Base-by-base conservation (phyloP, 345 rosid species). In the Raphanus sativus region DNA sequence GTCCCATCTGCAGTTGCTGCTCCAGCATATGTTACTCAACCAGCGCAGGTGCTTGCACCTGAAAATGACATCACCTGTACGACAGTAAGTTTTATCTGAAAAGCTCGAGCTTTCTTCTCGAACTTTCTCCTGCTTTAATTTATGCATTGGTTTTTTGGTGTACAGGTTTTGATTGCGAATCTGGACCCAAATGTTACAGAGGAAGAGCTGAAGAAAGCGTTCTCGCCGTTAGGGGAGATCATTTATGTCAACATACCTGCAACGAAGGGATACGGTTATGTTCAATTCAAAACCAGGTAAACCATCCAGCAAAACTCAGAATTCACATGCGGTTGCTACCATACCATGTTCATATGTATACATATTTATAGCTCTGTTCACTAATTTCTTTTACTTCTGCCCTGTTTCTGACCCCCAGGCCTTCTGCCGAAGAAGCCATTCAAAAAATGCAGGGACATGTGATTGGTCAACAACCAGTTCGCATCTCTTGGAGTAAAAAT, bases 371-470 rank as follows among this genome's bases (percentile, higher is more conserved):
- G n/a, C 12, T 67, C 28, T 65, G 28, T 34, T 68, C 13, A 30
- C 32, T 42, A 54, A 62, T 4, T 3, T 61, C n/a, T 67, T 60
- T 75, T 15, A 33, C 50, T 32, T 59, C 30, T 63, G 25, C 25
- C 62, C 11, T 52, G 21, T 55, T 54, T 17, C n/a, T 56, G 21
- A 67, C 5, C 29, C 29, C 24, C 67, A 95, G 99, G 84, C 63
- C 86, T 70, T 92, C 99, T 73, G 97, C 96, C 11, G 99, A 92
- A 80, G 98, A 95, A 73, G 96, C 97, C 79, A 82, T 91, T 34
- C 89, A 85, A 71, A 89, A 90, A 81, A 88, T 91, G 98, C 97
- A 95, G 76, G 98, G 96, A 34, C 89, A 89, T 60, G 62, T 88
- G 83, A 91, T 95, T 83, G 98, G 99, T 86, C 96, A 91, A 84